Evolutionary conservation across 106 monocot species (phyloP).

Genomic region (Allium fistulosum): DNA sequence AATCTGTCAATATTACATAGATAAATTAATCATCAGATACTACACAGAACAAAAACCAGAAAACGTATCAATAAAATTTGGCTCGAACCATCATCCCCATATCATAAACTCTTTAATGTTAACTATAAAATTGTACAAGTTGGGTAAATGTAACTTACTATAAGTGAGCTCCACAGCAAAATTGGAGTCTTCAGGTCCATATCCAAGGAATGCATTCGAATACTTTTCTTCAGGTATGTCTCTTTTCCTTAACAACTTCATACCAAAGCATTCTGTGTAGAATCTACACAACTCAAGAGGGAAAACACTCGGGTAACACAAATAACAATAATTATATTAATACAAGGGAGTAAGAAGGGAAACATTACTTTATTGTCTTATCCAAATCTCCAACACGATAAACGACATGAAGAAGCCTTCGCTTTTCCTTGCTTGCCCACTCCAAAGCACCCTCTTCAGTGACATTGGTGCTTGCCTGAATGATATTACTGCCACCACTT

Average conservation of each 20-base stretch:
- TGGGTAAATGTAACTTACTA: slow-evolving; percentile 23
- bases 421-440: slow-evolving; percentile 64
- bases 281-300: slow-evolving; percentile 31
- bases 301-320: slow-evolving; percentile 6
- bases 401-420: slow-evolving; percentile 84
- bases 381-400: slow-evolving; percentile 82
- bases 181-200: slow-evolving; percentile 84
- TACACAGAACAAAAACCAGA: background rate
- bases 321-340: background rate
- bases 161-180: slow-evolving; percentile 88
- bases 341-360: background rate
- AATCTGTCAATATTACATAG: slow-evolving; percentile 41
- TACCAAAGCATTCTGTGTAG: slow-evolving; percentile 84
- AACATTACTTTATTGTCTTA: slow-evolving; percentile 70
- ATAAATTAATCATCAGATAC: slow-evolving; percentile 3
- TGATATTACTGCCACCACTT: slow-evolving; percentile 25
- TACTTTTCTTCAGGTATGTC: slow-evolving; percentile 93
- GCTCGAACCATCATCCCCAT: no score
- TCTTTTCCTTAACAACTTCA: slow-evolving; percentile 81
- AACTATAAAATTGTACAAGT: no score
- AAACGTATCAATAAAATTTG: background rate
- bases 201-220: slow-evolving; percentile 86
- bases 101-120: no score
- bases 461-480: slow-evolving; percentile 17
- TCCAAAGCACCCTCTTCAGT: slow-evolving; percentile 34